Evolutionary conservation across 176 grass and related monocot species (phyloP).

Genomic region (Themeda triandra): DNA sequence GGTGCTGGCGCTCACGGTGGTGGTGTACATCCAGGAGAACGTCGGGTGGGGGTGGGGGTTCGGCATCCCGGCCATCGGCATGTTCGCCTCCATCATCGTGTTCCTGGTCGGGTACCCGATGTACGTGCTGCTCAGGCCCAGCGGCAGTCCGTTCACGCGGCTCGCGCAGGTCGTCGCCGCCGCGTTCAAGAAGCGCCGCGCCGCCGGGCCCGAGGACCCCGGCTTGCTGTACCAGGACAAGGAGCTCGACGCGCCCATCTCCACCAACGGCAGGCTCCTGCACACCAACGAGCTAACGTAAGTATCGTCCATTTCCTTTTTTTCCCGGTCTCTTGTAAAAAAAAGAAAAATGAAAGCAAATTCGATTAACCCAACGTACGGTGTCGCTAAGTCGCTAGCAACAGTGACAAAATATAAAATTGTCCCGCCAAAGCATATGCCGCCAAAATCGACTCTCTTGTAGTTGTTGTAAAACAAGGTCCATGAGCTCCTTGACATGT

Average conservation of each 20-base stretch:
- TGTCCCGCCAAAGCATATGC: too few relatives aligned
- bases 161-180: constrained; percentile 39
- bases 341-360: too few relatives aligned
- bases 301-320: background rate
- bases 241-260: constrained; percentile 62
- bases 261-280: constrained; percentile 53
- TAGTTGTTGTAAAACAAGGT: too few relatives aligned
- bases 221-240: constrained; percentile 60
- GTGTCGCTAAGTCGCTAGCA: too few relatives aligned
- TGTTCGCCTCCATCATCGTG: constrained; percentile 50
- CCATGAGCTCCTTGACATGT: too few relatives aligned
- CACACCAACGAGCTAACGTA: constrained; percentile 52
- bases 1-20: constrained; percentile 55
- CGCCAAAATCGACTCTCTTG: too few relatives aligned
- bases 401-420: too few relatives aligned
- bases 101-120: constrained; percentile 46
- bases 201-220: constrained; percentile 38
- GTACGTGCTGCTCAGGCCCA: constrained; percentile 42
- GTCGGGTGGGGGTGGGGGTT: constrained; percentile 60
- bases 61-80: constrained; percentile 51
- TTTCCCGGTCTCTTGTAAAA: too few relatives aligned
- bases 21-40: constrained; percentile 77
- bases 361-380: too few relatives aligned
- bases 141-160: constrained; percentile 56
- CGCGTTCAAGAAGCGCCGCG: constrained; percentile 49